Evolutionary conservation across 129 eudicot genomes (phyloP).

Genomic region (Arctium lappa): DNA sequence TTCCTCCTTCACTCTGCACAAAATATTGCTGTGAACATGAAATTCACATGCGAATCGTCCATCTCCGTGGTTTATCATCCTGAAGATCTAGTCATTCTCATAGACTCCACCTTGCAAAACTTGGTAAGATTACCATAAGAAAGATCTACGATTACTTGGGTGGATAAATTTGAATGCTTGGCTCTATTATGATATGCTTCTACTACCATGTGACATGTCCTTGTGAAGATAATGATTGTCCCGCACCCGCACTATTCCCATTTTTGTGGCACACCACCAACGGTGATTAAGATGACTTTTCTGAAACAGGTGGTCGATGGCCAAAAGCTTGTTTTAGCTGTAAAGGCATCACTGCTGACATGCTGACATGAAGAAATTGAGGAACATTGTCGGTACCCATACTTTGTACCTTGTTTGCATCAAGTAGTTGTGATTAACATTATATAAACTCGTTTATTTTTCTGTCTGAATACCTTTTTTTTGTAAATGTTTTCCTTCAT

Average conservation of each 20-base stretch:
- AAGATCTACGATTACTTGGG: background rate
- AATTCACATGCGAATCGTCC: background rate
- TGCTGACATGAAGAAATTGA: no score
- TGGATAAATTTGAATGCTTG: background rate
- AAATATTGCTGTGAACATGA: conserved; percentile 19
- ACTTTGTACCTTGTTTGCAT: background rate
- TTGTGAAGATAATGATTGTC: background rate
- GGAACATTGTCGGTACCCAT: no score
- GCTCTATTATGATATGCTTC: background rate
- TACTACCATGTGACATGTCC: background rate
- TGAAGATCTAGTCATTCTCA: conserved; percentile 32
- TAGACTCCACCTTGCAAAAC: conserved; percentile 29
- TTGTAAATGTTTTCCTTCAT: background rate
- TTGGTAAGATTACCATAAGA: background rate
- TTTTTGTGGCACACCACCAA: background rate
- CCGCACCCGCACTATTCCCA: background rate
- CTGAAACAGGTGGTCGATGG: background rate
- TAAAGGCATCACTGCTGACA: no score
- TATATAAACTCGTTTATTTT: background rate
- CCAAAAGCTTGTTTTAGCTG: no score
- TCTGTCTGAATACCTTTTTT: background rate
- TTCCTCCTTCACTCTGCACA: conserved; percentile 30
- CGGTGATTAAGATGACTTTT: background rate
- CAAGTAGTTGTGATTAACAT: background rate
- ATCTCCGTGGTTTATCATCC: conserved; percentile 27